Conservation (phyloP, 2,329 filamentous ascomycete genomes). For the Exophiala aquamarina region DNA sequence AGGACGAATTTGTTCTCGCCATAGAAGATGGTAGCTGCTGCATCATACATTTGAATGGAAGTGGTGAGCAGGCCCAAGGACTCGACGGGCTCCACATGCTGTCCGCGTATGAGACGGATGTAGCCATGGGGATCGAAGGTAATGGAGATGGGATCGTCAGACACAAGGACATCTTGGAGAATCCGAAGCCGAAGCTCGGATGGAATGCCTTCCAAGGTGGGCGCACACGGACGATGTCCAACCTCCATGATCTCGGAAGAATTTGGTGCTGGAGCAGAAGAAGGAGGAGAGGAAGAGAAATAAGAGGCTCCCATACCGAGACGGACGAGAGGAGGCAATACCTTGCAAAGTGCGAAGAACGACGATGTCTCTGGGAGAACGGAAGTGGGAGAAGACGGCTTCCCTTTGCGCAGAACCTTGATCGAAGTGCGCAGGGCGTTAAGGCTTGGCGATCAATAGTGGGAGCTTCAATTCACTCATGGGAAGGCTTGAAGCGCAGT, state of each 20-base stretch:
- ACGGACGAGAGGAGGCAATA: too few species aligned
- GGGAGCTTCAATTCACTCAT: not conserved
- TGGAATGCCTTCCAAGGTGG: conserved; percentile 6
- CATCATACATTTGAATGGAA: not conserved
- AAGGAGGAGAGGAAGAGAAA: too few species aligned
- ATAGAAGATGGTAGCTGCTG: not conserved
- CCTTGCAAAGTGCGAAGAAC: too few species aligned
- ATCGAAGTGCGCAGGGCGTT: too few species aligned
- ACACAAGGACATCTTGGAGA: conserved; percentile 5
- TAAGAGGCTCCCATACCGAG: too few species aligned
- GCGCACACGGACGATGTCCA: too few species aligned
- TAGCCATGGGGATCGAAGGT: not conserved
- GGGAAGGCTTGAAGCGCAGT: not conserved
- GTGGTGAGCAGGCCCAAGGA: not conserved
- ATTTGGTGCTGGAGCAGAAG: too few species aligned
- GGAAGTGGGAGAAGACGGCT: too few species aligned
- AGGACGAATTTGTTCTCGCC: conserved; percentile 8
- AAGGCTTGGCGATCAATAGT: not conserved
- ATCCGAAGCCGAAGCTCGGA: conserved; percentile 10
- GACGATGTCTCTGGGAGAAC: too few species aligned
- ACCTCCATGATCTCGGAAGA: too few species aligned
- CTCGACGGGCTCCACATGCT: not conserved
- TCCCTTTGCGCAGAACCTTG: too few species aligned
- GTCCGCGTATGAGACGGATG: not conserved
- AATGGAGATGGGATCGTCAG: not conserved